Evolutionary conservation across 345 rosid species (phyloP).

Genomic region (Eucalyptus fibrosa): DNA sequence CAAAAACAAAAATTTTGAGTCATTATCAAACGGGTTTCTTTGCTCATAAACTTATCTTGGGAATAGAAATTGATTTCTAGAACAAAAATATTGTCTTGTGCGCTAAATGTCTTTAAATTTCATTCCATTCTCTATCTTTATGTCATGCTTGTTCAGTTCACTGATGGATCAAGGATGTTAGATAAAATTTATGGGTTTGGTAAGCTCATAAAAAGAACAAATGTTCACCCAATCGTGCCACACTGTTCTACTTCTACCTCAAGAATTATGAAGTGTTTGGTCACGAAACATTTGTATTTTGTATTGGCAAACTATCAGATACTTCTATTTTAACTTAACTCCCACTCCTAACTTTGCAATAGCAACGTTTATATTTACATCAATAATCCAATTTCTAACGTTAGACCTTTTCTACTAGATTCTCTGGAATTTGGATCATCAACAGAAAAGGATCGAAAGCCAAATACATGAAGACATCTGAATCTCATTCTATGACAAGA

Average conservation of each 20-base stretch:
- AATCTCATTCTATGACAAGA: neutral
- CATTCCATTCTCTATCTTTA: neutral
- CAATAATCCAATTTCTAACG: neutral
- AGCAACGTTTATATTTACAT: neutral
- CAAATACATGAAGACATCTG: neutral
- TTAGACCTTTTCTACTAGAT: neutral
- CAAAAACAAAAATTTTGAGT: too few relatives aligned
- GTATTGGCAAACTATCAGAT: neutral
- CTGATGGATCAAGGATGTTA: neutral
- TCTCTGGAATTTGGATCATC: neutral
- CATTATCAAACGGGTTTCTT: fast-evolving
- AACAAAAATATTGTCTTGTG: too few relatives aligned
- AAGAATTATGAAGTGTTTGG: neutral
- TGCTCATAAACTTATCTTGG: too few relatives aligned
- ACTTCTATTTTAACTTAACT: neutral
- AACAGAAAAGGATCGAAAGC: neutral
- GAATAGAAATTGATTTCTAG: too few relatives aligned
- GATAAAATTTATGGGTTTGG: neutral
- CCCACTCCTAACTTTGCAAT: neutral
- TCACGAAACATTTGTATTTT: neutral
- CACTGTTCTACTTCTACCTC: neutral
- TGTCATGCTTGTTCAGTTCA: neutral
- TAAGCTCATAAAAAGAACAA: neutral
- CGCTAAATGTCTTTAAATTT: neutral
- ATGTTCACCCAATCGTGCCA: neutral